Evolutionary conservation across 345 rosid genomes (phyloP), one percentile per base, ranked within the genome.

Genomic region (Pseudoturritis turrita): DNA sequence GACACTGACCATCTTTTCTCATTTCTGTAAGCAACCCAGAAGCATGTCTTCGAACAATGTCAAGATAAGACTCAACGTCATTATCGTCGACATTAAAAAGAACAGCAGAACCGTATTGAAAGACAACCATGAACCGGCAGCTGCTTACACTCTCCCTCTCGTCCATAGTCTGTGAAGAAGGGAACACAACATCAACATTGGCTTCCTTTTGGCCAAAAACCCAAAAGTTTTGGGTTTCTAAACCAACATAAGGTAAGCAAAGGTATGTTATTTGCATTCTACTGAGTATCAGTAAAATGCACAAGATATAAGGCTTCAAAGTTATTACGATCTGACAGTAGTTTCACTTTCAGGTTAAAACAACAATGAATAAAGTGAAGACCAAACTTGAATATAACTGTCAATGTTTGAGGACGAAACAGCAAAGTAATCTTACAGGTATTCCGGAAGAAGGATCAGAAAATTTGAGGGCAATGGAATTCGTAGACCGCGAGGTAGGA

Each of bases 91-190:
- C 74, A 75, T 90, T 90, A 77, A 94, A 90, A 67, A 94, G 83
- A 81, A 94, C 91, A 57, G 87, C 94, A 75, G 98, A 93, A 47
- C 97, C 97, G 74, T 90, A 90, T 37, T 90, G 98, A 79, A 82
- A 93, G n/a, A 90, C 90, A 49, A 93, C 85, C 92, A 93, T 81
- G 80, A 86, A 90, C 2, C 81, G 80, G 64, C 72, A 84, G 74
- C 54, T 44, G 64, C 86, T 81, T 40, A 65, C 79, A 71, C 78
- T 76, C 57, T 79, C 82, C 36, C 65, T 74, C 60, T 80, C 77
- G 31, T 86, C 87, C 64, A 81, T 64, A 36, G 71, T 79, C 98
- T 93, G 74, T 62, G 46, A 70, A 55, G 31, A 70, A 46, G 37
- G 21, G 55, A 45, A 54, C 37, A 62, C 15, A 69, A 53, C 31